Percentiles rank a stretch among this genome's conserved stretches.
Evolutionary conservation across 352 stramenopile species (phyloP).

Genomic region (Plasmopara viticola): DNA sequence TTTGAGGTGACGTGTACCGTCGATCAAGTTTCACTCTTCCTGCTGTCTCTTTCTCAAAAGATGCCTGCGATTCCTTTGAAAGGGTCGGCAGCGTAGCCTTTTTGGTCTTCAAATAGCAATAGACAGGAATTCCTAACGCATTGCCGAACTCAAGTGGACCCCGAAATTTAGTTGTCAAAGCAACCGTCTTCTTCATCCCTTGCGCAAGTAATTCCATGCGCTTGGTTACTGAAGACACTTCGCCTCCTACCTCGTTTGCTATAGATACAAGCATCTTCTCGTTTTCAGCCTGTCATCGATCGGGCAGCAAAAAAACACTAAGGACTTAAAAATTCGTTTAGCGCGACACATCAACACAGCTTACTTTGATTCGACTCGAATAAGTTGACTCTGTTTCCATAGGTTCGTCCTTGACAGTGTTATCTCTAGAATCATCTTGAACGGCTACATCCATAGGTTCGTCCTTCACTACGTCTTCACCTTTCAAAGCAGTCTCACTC

Average conservation of each 20-base stretch:
- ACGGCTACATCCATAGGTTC: constrained; percentile 9
- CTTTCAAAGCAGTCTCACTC: constrained; percentile 8
- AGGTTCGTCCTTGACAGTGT: constrained; percentile 23
- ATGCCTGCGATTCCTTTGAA: constrained; percentile 61
- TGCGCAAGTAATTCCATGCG: constrained; percentile 69
- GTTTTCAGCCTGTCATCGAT: constrained; percentile 42
- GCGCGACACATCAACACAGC: not conserved
- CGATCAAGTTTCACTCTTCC: constrained; percentile 74
- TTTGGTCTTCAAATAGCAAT: constrained; percentile 78
- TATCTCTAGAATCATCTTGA: constrained; percentile 12
- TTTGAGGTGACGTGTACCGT: constrained; percentile 53
- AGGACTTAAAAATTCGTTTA: too few species aligned
- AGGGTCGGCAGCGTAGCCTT: constrained; percentile 61
- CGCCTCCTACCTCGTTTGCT: constrained; percentile 53
- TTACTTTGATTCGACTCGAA: constrained; percentile 19
- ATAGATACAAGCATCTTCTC: constrained; percentile 85
- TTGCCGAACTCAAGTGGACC: constrained; percentile 64
- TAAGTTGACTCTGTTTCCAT: constrained; percentile 3
- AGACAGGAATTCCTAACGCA: constrained; percentile 59
- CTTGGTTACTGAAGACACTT: constrained; percentile 63
- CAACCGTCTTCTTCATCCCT: constrained; percentile 70
- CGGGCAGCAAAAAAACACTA: too few species aligned
- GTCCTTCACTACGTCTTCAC: constrained; percentile 6
- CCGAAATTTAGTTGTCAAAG: constrained; percentile 72
- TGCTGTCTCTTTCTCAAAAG: constrained; percentile 46